A percentile compares a stretch with the other conserved stretches of the same genome.
Conservation (phyloP, 2,329 filamentous ascomycete genomes). For the Trichoderma pleuroti region DNA sequence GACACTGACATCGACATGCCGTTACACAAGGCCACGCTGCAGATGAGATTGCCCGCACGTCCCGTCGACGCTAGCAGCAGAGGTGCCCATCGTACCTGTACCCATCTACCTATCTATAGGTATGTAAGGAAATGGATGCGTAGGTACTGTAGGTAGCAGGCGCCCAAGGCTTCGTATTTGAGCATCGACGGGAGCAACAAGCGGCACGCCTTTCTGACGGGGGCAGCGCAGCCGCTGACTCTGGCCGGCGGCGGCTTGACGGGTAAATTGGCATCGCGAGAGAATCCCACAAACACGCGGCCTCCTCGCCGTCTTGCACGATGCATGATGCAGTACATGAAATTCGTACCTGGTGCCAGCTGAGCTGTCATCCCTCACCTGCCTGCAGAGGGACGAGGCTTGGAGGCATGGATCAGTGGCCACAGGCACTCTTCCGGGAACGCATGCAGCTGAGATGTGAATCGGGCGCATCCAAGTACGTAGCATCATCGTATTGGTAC, state of each 20-base stretch:
- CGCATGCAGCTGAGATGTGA: constrained; percentile 7
- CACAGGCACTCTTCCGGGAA: neutral
- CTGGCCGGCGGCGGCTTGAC: neutral
- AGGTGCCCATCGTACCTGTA: too few species aligned
- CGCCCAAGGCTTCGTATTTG: constrained; percentile 1
- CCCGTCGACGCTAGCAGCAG: neutral
- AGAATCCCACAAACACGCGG: neutral
- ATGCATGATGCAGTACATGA: neutral
- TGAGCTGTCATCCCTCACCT: neutral
- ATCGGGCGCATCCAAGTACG: neutral
- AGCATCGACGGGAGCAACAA: neutral
- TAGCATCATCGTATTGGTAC: neutral
- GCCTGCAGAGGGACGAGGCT: neutral
- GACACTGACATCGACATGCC: neutral
- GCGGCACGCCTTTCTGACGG: neutral
- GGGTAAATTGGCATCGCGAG: constrained; percentile 3
- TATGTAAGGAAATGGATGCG: neutral
- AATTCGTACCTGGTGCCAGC: neutral
- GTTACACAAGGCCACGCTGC: constrained; percentile 2
- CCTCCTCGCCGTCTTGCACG: neutral
- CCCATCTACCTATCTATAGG: too few species aligned
- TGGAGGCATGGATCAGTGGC: neutral
- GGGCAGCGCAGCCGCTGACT: constrained; percentile 2
- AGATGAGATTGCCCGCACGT: constrained; percentile 8
- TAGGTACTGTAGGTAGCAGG: neutral